Evolutionary conservation across 371 early-diverging fungal species (phyloP), one percentile per base, ranked within the genome.

Genomic region (Vairimorpha apis): DNA sequence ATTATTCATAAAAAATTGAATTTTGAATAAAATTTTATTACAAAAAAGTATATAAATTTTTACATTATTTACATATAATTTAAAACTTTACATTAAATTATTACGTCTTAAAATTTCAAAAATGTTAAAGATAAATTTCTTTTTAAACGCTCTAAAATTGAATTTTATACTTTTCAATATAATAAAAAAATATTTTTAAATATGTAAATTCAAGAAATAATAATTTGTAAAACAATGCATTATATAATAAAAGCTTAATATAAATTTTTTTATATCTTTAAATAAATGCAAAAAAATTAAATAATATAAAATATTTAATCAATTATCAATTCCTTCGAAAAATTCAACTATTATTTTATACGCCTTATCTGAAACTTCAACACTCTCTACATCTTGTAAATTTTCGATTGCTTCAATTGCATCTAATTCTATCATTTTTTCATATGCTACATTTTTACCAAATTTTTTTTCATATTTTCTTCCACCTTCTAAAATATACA

Each of bases 401-500:
- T 80, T 76, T 70, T 82, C 83, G 35, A 82, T 81, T 32, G 62
- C 37, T 33, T 72, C 77, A 5, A 78, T 55, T 47, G 77, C 43
- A 10, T 68, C 65, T 2, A 53, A 59, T 25, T 75, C 75, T 55
- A 75, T 68, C 47, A 82, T 75, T 53, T 70, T 71, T 13, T 67
- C 67, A 2, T 65, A 59, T 16, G 79, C 72, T 2, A 59, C 41
- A 51, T 82, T 82, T 4, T 62, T 66, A 14, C 88, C 89, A 47
- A 86, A 86, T 67, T 76, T 79, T 33, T 72, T 53, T 41, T 78
- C 79, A 79, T 83, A 85, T 72, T 87, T 86, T 59, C 87, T 75
- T 71, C 93, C 95, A 47, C 96, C 97, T 53, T 93, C 92, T 49
- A 99, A 86, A 67, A 94, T 91, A 85, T 94, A 94, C 76, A 92